phyloP scores from a whole-genome alignment of 306 rosid species.

The Spatholobus suberectus region DNA sequence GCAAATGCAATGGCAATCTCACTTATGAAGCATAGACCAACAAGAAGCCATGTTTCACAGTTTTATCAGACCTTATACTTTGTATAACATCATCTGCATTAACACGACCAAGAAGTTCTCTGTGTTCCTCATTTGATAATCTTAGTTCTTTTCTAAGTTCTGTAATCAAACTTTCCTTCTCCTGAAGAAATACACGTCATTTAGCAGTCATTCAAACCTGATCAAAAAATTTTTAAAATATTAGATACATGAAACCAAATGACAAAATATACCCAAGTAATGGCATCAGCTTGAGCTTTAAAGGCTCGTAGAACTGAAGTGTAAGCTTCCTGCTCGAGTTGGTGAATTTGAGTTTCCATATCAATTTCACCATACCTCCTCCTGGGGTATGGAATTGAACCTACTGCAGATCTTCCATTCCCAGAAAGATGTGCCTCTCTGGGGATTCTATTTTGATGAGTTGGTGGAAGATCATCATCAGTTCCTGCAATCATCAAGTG shows the following conservation, averaged over 20 bases:
- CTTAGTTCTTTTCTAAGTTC: slow-evolving; percentile 94
- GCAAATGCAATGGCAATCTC: slow-evolving; percentile 31
- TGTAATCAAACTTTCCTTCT: slow-evolving; percentile 88
- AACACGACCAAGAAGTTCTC: slow-evolving; percentile 89
- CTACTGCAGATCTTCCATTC: slow-evolving; percentile 82
- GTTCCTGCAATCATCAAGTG: slow-evolving; percentile 66
- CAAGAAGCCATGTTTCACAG: slow-evolving; percentile 30
- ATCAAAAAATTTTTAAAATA: slow-evolving; percentile 45
- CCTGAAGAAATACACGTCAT: slow-evolving; percentile 73
- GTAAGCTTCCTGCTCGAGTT: slow-evolving; percentile 96
- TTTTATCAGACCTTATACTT: slow-evolving; percentile 75
- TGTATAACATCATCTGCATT: slow-evolving; percentile 87
- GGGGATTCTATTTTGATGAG: slow-evolving; percentile 82
- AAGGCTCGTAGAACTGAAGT: slow-evolving; percentile 94
- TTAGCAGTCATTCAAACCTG: slow-evolving; percentile 63
- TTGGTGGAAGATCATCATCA: slow-evolving; percentile 91
- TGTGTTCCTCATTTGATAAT: slow-evolving; percentile 92
- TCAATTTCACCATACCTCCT: slow-evolving; percentile 82
- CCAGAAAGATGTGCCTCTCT: slow-evolving; percentile 81
- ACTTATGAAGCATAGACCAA: slow-evolving; percentile 16
- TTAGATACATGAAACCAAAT: slow-evolving; percentile 46
- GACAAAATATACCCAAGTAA: slow-evolving; percentile 84
- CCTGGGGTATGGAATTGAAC: slow-evolving; percentile 63
- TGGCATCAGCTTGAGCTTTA: slow-evolving; percentile 98
- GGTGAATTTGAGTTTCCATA: slow-evolving; percentile 94